A percentile compares a stretch with the other conserved stretches of the same genome.
Conservation (phyloP, 1,139 yeast species). For the Hansenula sp. region DNA sequence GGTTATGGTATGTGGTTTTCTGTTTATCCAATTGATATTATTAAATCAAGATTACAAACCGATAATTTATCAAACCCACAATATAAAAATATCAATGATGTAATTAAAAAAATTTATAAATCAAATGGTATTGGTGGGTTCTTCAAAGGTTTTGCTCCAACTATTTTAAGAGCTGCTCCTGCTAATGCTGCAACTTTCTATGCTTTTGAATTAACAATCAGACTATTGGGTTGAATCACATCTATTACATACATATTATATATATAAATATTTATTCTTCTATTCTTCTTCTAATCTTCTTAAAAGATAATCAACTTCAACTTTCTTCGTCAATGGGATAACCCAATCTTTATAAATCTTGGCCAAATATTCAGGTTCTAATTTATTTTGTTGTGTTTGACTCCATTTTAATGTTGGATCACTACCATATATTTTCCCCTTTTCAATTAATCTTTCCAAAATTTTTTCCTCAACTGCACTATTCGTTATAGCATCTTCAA, state of each 20-base stretch:
- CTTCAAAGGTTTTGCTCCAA: constrained; percentile 85
- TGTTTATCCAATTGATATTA: constrained; percentile 79
- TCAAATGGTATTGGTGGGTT: constrained; percentile 70
- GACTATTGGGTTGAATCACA: constrained; percentile 38
- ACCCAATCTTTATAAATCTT: constrained; percentile 81
- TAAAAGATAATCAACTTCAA: constrained; percentile 85
- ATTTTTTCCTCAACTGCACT: constrained; percentile 82
- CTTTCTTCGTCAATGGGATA: constrained; percentile 91
- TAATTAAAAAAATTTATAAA: constrained; percentile 47
- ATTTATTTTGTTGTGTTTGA: constrained; percentile 69
- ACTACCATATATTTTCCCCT: constrained; percentile 83
- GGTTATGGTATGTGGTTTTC: constrained; percentile 85
- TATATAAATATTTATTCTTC: not conserved
- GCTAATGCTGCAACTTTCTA: constrained; percentile 96
- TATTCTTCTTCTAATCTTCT: constrained; percentile 69
- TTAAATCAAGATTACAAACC: constrained; percentile 84
- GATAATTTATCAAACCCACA: constrained; percentile 55
- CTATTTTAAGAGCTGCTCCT: constrained; percentile 92
- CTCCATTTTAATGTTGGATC: constrained; percentile 78
- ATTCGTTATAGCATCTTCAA: constrained; percentile 81
- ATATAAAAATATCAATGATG: constrained; percentile 40
- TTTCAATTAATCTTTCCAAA: constrained; percentile 68
- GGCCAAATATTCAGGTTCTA: constrained; percentile 78
- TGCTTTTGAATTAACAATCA: constrained; percentile 84
- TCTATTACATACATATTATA: constrained; percentile 14